Conservation (phyloP, 2,329 filamentous ascomycete genomes). For the Colletotrichum tabaci region DNA sequence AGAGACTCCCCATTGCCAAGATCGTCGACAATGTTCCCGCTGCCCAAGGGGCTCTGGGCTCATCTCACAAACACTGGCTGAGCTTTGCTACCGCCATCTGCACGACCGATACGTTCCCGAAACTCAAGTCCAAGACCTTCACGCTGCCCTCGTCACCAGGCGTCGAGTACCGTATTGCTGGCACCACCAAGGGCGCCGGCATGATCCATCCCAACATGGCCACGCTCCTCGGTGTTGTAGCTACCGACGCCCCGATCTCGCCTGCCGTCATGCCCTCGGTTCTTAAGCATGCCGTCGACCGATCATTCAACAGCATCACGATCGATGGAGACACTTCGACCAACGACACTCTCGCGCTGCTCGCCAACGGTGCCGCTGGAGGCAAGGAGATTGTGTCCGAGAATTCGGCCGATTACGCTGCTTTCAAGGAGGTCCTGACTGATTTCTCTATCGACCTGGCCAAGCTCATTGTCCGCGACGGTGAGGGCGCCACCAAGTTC, state of each 20-base stretch:
- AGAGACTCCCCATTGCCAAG: conserved; percentile 91
- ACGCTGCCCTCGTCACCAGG: conserved; percentile 84
- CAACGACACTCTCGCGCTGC: conserved; percentile 93
- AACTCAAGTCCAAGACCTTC: conserved; percentile 89
- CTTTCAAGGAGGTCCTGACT: conserved; percentile 79
- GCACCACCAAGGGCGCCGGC: conserved; percentile 97
- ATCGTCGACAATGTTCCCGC: conserved; percentile 87
- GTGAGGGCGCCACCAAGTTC: conserved; percentile 98
- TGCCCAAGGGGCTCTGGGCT: conserved; percentile 79
- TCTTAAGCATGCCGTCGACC: conserved; percentile 81
- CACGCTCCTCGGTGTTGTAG: conserved; percentile 91
- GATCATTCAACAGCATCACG: conserved; percentile 96
- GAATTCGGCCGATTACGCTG: conserved; percentile 74
- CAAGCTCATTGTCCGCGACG: conserved; percentile 94
- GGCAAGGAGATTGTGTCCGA: conserved; percentile 73
- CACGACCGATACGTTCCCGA: conserved; percentile 98
- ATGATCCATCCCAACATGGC: conserved; percentile 99
- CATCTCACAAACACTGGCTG: conserved; percentile 89
- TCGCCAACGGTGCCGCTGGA: conserved; percentile 95
- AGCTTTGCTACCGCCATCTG: conserved; percentile 91
- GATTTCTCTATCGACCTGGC: conserved; percentile 87
- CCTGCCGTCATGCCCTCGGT: conserved; percentile 77
- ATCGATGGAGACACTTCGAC: conserved; percentile 98
- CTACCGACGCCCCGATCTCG: conserved; percentile 89
- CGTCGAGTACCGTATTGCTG: conserved; percentile 86